phyloP scores from a whole-genome alignment of 2,329 filamentous ascomycete genomes.

The Colletotrichum australisinense region DNA sequence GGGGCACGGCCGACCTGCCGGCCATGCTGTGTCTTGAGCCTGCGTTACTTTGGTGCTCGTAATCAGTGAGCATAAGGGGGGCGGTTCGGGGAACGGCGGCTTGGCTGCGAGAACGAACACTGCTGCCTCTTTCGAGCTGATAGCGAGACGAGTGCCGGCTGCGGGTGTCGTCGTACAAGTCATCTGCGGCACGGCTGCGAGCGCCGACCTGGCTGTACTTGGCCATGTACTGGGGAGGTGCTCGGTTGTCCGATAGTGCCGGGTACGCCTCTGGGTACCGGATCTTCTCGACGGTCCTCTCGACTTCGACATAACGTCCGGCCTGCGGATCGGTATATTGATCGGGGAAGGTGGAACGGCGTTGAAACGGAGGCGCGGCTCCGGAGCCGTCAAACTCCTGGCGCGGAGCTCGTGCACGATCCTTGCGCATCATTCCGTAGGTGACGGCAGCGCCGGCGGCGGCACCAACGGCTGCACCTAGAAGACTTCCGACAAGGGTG shows the following conservation, averaged over 20 bases:
- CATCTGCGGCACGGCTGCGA: conserved; percentile 45
- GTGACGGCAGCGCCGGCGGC: conserved; percentile 71
- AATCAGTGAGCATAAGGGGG: conserved; percentile 53
- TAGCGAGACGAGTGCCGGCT: conserved; percentile 54
- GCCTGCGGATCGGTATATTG: conserved; percentile 43
- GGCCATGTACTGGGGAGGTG: conserved; percentile 49
- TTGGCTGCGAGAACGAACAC: conserved; percentile 55
- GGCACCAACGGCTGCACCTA: conserved; percentile 83
- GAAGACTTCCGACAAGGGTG: conserved; percentile 78
- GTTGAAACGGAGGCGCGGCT: conserved; percentile 49
- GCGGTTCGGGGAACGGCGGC: conserved; percentile 44
- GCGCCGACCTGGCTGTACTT: conserved; percentile 48
- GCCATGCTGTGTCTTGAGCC: conserved; percentile 49
- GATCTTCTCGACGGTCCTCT: conserved; percentile 50
- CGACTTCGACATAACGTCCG: conserved; percentile 50
- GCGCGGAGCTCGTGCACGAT: conserved; percentile 53
- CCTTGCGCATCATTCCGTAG: conserved; percentile 77
- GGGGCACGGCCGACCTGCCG: conserved; percentile 31
- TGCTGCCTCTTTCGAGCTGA: conserved; percentile 43
- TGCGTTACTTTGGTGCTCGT: conserved; percentile 54
- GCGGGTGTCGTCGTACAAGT: conserved; percentile 52
- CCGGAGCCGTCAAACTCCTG: conserved; percentile 51
- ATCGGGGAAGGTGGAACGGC: conserved; percentile 60
- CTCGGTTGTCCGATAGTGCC: conserved; percentile 44
- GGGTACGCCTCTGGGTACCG: conserved; percentile 50